Evolutionary conservation across 495 filamentous ascomycete genomes (phyloP).

Genomic region (Penicillium alfredii): DNA sequence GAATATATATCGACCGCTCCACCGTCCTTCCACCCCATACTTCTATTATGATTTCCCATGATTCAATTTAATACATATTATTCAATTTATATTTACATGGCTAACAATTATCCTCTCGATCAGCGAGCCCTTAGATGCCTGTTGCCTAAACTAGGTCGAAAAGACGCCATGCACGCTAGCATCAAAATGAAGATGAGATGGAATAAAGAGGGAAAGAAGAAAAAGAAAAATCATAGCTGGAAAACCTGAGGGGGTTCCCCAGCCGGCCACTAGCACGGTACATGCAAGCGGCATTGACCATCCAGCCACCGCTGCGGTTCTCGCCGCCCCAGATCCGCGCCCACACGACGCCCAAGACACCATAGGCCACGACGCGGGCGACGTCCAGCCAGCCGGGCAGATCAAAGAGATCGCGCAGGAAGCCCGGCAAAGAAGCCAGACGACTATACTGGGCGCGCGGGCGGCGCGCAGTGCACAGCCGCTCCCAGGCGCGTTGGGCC

Average conservation of each 20-base stretch:
- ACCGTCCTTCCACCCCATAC: too few species aligned
- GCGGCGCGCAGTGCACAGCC: conserved; percentile 40
- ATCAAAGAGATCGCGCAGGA: conserved; percentile 49
- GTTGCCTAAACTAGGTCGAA: too few species aligned
- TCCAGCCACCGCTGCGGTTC: conserved; percentile 44
- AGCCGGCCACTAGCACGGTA: conserved; percentile 60
- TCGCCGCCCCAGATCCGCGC: conserved; percentile 62
- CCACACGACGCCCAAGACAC: conserved; percentile 62
- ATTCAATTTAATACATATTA: too few species aligned
- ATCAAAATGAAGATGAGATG: neutral
- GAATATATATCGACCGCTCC: too few species aligned
- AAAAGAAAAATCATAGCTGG: conserved; percentile 20
- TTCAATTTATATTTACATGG: too few species aligned
- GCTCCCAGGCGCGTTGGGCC: conserved; percentile 65
- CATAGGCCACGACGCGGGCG: conserved; percentile 54
- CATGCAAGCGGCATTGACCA: conserved; percentile 77
- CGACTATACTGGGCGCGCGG: conserved; percentile 22
- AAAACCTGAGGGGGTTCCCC: conserved; percentile 60
- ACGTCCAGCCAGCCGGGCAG: conserved; percentile 56
- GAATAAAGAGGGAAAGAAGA: neutral
- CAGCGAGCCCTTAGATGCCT: too few species aligned
- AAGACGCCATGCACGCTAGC: neutral
- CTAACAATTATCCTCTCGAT: too few species aligned
- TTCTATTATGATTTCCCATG: too few species aligned
- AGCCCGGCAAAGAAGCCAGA: conserved; percentile 29